Base-by-base conservation (phyloP, 1,284 basidiomycete genomes). In the Boletus subluridellus region DNA sequence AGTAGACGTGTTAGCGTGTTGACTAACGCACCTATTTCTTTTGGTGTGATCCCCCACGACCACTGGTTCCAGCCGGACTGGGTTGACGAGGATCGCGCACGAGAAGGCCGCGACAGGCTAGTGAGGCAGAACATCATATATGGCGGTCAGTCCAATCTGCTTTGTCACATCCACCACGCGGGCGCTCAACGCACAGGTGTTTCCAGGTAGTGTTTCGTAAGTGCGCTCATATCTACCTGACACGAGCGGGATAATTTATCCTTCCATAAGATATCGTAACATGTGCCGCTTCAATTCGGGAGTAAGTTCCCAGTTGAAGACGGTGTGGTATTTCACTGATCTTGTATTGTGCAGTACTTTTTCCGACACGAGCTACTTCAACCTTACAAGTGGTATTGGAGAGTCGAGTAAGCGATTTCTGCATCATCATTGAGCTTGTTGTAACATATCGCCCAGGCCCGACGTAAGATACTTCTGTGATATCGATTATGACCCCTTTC, bases 231-330 rank as follows among this genome's bases (percentile, higher is more conserved):
- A 32, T 38, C 9, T 32, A 14, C 55, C 30, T 47, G 54, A 49
- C 50, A 45, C 45, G 47, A 34, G 15, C 53, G 14, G 26, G 48
- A 54, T 61, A 56, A 68, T 17, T 15, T 17, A 51, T 47, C 30
- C 5, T 30, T 38, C 10, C 12, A n/a, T 15, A 64, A 83, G 81
- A n/a, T 87, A 87, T 65, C 79, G 85, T 30, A 87, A 87, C 60
- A 85, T 92, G 90, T 94, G 90, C 71, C 82, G 92, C 48, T 95
- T 90, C 75, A 90, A 93, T 69, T 89, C 89, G 26, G 91, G 91
- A 35, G 90, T 89, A 73, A 70, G 88, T 67, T 15, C 17, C 38
- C 45, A 54, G 28, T 46, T 51, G 56, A 26, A 60, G 12, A 9
- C 21, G 39, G n/a, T 41, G 44, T 46, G 34, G 1, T 17, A n/a